phyloP scores from a whole-genome alignment of 2,329 filamentous ascomycete genomes.

The Bipolaris bicolor region DNA sequence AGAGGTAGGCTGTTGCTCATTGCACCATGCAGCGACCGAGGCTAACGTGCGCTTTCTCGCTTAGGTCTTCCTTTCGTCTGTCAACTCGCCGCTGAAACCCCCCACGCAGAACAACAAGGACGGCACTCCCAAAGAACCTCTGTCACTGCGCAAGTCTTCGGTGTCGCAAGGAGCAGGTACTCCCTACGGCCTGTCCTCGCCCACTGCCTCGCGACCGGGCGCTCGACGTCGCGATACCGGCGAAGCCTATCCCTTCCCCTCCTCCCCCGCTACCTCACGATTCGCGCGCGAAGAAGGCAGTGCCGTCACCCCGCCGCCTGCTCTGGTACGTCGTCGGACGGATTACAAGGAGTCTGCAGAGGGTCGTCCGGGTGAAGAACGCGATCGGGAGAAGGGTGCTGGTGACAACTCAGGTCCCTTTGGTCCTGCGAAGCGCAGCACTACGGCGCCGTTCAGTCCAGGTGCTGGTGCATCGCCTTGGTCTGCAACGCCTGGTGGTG shows the following conservation, averaged over 20 bases:
- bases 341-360: conserved; percentile 62
- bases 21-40: conserved; percentile 3
- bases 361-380: conserved; percentile 56
- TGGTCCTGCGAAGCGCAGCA: conserved; percentile 62
- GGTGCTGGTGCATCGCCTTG: conserved; percentile 62
- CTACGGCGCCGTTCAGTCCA: conserved; percentile 60
- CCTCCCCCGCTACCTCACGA: conserved; percentile 66
- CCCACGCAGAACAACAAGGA: conserved; percentile 73
- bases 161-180: conserved; percentile 72
- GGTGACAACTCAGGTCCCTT: conserved; percentile 56
- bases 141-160: conserved; percentile 79
- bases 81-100: conserved; percentile 92
- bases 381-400: conserved; percentile 54
- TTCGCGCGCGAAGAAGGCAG: conserved; percentile 69
- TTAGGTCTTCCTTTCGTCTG: conserved; percentile 80
- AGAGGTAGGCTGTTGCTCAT: conserved; percentile 58
- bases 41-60: conserved; percentile 29
- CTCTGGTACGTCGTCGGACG: conserved; percentile 66
- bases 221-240: conserved; percentile 86
- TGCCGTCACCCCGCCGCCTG: conserved; percentile 64
- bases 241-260: conserved; percentile 65
- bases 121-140: conserved; percentile 59
- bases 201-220: conserved; percentile 73
- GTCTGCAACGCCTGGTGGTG: conserved; percentile 65
- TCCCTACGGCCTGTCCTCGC: conserved; percentile 74